Base-by-base conservation (phyloP, 129 eudicot genomes). In the Flaveria sonorensis region DNA sequence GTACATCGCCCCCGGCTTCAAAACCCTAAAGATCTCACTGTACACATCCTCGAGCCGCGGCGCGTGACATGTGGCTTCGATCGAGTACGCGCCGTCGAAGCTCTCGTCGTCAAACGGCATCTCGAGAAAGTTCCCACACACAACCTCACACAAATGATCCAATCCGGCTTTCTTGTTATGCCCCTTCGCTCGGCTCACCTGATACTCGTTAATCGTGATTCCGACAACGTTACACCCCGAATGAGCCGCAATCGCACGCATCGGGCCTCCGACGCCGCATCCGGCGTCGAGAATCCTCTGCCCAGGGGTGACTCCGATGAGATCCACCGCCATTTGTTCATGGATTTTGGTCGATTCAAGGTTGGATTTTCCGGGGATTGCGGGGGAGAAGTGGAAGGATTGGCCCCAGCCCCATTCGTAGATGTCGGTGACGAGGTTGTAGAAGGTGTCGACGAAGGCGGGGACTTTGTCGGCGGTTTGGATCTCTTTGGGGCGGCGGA, bases 381-480 rank as follows among this genome's bases (percentile, higher is more conserved):
- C 75, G 0, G 98, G 98, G 1, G 98, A 91, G 53, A 93, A 93
- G 50, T 93, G 98, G 73, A 93, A 93, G 47, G 93, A 87, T 13
- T 93, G 98, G 21, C 98, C 98, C 98, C 98, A 93, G 0, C 98
- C 98, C 98, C 98, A 93, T 48, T 93, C 98, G 86, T 93, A 93
- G 68, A 93, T 93, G 67, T 94, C 98, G 7, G 98, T 94, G 57
- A 94, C 98, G 68, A 94, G 92, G 40, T 94, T 91, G 80, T 94
- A 94, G 55, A 94, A 94, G 5, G 97, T 91, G 73, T 91, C 93
- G 14, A 94, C 98, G 74, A 94, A 94, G 15, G 83, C 96, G 1
- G 98, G 98, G 1, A 94, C 98, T 2, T 91, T 91, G 6, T 94
- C 97, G 2, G 88, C 75, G 7, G 61, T 86, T 57, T 91, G 96